Evolutionary conservation across 495 filamentous ascomycete genomes (phyloP).

Genomic region (Penicillium maclennaniae): DNA sequence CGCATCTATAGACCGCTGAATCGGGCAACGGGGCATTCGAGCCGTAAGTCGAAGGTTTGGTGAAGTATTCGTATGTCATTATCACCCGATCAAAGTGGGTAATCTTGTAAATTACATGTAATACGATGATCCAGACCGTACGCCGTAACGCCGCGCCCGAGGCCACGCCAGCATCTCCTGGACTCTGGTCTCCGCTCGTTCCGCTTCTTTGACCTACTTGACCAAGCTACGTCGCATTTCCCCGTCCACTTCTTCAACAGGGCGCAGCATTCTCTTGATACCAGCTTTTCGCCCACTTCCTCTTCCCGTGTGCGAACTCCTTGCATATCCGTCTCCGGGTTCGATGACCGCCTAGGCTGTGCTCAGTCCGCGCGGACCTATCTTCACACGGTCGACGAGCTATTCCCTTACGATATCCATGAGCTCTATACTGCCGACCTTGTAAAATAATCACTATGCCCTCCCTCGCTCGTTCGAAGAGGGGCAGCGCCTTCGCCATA

Average conservation of each 20-base stretch:
- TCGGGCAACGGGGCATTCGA: conserved; percentile 12
- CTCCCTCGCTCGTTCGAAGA: conserved; percentile 13
- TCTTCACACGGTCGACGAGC: background rate
- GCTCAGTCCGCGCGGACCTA: conserved; percentile 16
- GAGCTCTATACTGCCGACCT: background rate
- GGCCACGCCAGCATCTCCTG: conserved; percentile 24
- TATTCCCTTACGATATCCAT: background rate
- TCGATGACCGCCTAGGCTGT: conserved; percentile 18
- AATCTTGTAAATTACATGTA: conserved; percentile 5
- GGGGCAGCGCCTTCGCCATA: conserved; percentile 15
- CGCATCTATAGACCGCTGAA: conserved; percentile 23
- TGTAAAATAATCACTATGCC: conserved; percentile 20
- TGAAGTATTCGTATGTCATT: background rate
- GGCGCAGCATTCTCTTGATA: background rate
- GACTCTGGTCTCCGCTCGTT: background rate
- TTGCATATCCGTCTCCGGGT: background rate
- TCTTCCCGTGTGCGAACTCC: conserved; percentile 21
- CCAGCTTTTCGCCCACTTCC: background rate
- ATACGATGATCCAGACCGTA: conserved; percentile 4
- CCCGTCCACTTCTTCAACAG: too few species aligned
- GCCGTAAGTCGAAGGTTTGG: background rate
- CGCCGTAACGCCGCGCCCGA: conserved; percentile 1
- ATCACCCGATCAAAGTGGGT: background rate
- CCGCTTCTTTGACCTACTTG: conserved; percentile 7
- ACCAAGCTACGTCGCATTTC: conserved; percentile 9